These are phyloP conservation scores for Suhomyces guaymorum DNA, from an alignment of 1,139 yeast genomes.

Conservation along the genomic window DNA sequence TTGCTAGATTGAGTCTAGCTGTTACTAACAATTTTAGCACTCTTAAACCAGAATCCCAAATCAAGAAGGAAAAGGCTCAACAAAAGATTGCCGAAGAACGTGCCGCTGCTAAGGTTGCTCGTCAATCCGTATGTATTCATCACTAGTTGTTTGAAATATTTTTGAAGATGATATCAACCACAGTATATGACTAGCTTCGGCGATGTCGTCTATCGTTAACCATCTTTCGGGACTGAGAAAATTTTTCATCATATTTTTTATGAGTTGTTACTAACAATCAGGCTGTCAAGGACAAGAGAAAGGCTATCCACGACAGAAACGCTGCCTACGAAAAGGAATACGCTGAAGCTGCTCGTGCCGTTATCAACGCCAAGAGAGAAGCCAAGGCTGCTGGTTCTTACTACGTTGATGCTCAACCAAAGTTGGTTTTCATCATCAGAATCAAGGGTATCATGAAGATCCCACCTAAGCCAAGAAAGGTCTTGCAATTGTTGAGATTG, in stretches of 20 bases:
- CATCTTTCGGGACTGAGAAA: conserved; percentile 99
- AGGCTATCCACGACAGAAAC: conserved; percentile 94
- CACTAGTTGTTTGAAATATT: too few relatives aligned
- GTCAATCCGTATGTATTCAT: conserved; percentile 90
- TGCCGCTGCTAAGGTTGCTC: conserved; percentile 83
- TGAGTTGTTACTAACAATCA: conserved; percentile 41
- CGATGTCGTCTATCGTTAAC: conserved; percentile 96
- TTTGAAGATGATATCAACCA: conserved; percentile 66
- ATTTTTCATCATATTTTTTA: conserved; percentile 8
- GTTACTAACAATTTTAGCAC: conserved; percentile 47
- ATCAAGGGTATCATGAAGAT: conserved; percentile 99
- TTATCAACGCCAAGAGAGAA: conserved; percentile 90
- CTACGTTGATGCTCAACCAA: conserved; percentile 97
- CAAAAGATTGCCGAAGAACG: conserved; percentile 84
- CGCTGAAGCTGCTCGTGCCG: conserved; percentile 91
- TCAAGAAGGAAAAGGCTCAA: conserved; percentile 92
- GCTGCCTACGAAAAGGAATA: conserved; percentile 98
- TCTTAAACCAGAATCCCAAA: conserved; percentile 86
- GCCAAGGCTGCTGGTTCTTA: conserved; percentile 95
- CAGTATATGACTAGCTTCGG: conserved; percentile 75
- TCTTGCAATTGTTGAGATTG: conserved; percentile 95
- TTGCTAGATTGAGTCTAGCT: conserved; percentile 8
- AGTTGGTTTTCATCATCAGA: conserved; percentile 96
- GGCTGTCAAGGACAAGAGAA: conserved; percentile 91
- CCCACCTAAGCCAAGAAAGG: conserved; percentile 99